Percentiles rank a stretch among this genome's conserved stretches.
Conservation (phyloP, 192 early-diverging fungal species). For the Backusella mclennaniae region DNA sequence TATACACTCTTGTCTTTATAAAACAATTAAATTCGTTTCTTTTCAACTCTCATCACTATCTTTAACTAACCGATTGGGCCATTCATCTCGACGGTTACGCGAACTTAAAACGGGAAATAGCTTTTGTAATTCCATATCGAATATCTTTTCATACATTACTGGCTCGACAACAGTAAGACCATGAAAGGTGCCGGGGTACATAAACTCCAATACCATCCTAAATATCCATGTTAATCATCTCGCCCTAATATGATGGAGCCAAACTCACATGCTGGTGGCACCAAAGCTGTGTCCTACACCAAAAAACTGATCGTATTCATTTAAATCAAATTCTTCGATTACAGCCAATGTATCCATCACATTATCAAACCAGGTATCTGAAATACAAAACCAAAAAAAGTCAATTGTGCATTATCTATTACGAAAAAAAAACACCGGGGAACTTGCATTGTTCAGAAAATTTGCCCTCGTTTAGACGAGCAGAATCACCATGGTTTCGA, state of each 20-base stretch:
- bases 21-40: neutral
- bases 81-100: conserved; percentile 45
- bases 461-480: conserved; percentile 41
- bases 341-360: conserved; percentile 49
- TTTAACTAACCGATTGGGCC: conserved; percentile 38
- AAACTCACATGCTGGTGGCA: conserved; percentile 27
- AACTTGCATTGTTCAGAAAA: neutral
- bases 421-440: neutral
- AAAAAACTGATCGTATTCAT: conserved; percentile 29
- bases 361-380: conserved; percentile 53
- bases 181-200: conserved; percentile 15
- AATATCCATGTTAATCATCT: too few species aligned
- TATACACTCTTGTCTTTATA: conserved; percentile 28
- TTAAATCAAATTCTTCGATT: conserved; percentile 37
- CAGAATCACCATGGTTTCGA: conserved; percentile 59
- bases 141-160: conserved; percentile 6
- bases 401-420: neutral
- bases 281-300: conserved; percentile 63
- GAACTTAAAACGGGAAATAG: conserved; percentile 37
- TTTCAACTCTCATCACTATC: neutral
- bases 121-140: conserved; percentile 28
- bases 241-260: neutral
- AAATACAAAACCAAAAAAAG: neutral
- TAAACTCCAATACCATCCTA: conserved; percentile 21
- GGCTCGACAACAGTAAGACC: conserved; percentile 12